Conservation (phyloP, 2,329 filamentous ascomycete genomes). For the Calonectria montana region DNA sequence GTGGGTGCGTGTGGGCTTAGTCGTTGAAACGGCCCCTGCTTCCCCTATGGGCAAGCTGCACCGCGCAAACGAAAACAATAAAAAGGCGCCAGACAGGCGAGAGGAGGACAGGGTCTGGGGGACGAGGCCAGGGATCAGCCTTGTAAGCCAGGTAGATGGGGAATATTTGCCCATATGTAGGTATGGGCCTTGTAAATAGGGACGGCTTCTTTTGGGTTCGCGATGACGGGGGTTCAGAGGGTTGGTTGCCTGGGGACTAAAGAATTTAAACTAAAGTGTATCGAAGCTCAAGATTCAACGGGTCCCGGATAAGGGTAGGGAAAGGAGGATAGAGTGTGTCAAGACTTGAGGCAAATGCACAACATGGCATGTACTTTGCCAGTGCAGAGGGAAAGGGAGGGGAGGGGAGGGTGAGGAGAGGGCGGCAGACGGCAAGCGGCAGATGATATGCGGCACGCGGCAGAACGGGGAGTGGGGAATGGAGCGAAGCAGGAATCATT, state of each 20-base stretch:
- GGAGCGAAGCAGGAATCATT: not conserved
- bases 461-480: conserved; percentile 8
- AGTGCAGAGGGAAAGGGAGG: not conserved
- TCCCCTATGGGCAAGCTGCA: conserved; percentile 16
- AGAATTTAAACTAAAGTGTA: conserved; percentile 14
- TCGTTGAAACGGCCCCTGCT: conserved; percentile 16
- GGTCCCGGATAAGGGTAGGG: not conserved
- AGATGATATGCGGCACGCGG: conserved; percentile 3
- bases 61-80: not conserved
- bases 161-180: conserved; percentile 19
- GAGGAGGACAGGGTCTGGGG: conserved; percentile 3
- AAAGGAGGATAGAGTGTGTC: not conserved
- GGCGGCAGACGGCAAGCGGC: conserved; percentile 5
- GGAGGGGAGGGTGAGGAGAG: not conserved
- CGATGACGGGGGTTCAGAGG: not conserved
- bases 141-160: conserved; percentile 8
- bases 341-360: conserved; percentile 1
- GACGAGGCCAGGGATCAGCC: conserved; percentile 14
- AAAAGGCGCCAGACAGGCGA: conserved; percentile 5
- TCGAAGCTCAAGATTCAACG: conserved; percentile 12
- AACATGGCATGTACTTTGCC: not conserved
- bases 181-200: not conserved
- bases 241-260: conserved; percentile 11
- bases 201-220: conserved; percentile 1
- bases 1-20: conserved; percentile 7